Percentiles rank a stretch among this genome's conserved stretches.
Conservation (phyloP, 169 alveolate species). For the Cryptosporidium ubiquitum region DNA sequence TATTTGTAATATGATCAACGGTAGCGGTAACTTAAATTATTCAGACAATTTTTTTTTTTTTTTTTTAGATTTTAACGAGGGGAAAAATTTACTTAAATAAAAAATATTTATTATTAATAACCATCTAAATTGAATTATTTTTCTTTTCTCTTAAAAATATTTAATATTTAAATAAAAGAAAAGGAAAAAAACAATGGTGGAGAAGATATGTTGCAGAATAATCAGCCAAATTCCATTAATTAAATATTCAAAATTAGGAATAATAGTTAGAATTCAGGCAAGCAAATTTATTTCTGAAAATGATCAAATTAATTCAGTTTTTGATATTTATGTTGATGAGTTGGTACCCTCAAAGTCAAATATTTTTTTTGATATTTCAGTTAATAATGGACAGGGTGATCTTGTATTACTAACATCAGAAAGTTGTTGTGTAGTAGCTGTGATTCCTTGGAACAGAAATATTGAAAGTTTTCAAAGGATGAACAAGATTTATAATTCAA, state of each 20-base stretch:
- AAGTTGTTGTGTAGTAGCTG: constrained; percentile 43
- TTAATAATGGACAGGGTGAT: constrained; percentile 15
- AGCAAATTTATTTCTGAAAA: neutral
- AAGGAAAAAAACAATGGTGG: constrained; percentile 21
- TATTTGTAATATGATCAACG: too few species aligned
- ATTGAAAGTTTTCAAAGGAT: too few species aligned
- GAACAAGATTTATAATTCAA: neutral
- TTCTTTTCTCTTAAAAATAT: too few species aligned
- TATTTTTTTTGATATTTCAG: constrained; percentile 17
- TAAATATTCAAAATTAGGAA: constrained; percentile 29
- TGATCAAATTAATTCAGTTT: neutral
- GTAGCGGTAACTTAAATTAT: too few species aligned
- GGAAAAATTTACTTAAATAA: too few species aligned
- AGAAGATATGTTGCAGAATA: constrained; percentile 23
- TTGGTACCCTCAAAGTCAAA: constrained; percentile 27
- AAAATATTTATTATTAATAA: too few species aligned
- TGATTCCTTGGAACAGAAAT: constrained; percentile 31
- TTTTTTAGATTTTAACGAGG: too few species aligned
- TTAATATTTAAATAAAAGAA: too few species aligned
- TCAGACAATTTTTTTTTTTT: too few species aligned
- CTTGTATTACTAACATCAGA: constrained; percentile 30
- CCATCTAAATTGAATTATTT: too few species aligned
- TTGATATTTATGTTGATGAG: constrained; percentile 43
- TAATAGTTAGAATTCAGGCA: constrained; percentile 38
- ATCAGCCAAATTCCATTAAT: constrained; percentile 18